Evolutionary conservation across 768 basidiomycete genomes (phyloP), one percentile per base, ranked within the genome.

Genomic region (Leccinellum albellum): DNA sequence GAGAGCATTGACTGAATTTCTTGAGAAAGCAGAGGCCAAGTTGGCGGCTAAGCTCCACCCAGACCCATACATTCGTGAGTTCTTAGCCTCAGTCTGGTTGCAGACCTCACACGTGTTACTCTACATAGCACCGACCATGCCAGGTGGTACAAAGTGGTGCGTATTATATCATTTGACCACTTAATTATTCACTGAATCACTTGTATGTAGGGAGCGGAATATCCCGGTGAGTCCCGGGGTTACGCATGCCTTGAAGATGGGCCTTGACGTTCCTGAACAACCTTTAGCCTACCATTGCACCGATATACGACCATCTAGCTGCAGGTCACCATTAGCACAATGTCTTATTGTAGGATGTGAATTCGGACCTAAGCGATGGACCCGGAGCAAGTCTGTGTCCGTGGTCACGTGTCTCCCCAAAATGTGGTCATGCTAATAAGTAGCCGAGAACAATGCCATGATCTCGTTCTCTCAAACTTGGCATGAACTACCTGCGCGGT

Each of bases 91-190:
- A 3, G 17, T 21, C 37, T 14, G 23, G 40, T 52, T 26, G 37
- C 55, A 23, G 49, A 42, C 51, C 54, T 60, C 37, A 58, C 35
- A 46, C 9, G 20, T 50, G 44, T 21, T 49, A 1, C 21, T 61
- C 40, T 59, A 40, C 37, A 40, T 10, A 98, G 95, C 88, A 57
- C 82, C 94, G 48, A 67, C 81, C 40, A 89, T 86, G 71, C 92
- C 93, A 48, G 93, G 89, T 56, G 95, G 95, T 57, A 94, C 93
- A n/a, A 97, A 96, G 76, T 98, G 94, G 94, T 95, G 66, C 64
- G 87, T 82, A 15, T 53, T 29, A 42, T 20, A 21, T 57, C 7
- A 8, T 21, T 47, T 50, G 28, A 15, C 0, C 5, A n/a, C 20
- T 10, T 20, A 26, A 29, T 50, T 15, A 17, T 29, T 51, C 57